These are phyloP conservation scores for Streptanthus diversifolius DNA, from an alignment of 345 rosid species.

Conservation along the genomic window DNA sequence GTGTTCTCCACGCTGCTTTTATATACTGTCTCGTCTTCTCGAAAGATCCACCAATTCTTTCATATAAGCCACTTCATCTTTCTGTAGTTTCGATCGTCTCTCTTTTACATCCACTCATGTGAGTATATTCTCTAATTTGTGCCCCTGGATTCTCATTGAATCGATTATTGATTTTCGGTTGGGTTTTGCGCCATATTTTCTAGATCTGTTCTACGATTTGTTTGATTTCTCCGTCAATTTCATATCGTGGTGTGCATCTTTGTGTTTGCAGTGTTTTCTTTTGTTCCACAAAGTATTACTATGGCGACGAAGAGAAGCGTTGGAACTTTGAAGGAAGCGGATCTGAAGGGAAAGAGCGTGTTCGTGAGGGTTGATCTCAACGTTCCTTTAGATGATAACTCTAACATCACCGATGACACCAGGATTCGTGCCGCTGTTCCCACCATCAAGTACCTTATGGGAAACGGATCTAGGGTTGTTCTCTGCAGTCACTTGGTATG, in stretches of 20 bases:
- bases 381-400: slow-evolving; percentile 89
- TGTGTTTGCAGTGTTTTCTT: background rate
- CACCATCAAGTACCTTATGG: slow-evolving; percentile 90
- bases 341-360: slow-evolving; percentile 92
- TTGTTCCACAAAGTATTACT: slow-evolving; percentile 40
- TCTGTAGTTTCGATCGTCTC: background rate
- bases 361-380: slow-evolving; percentile 92
- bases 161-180: background rate
- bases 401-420: slow-evolving; percentile 92
- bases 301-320: slow-evolving; percentile 95
- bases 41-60: slow-evolving; percentile 29
- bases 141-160: background rate
- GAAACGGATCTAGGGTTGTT: slow-evolving; percentile 86
- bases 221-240: slow-evolving; percentile 5
- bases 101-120: slow-evolving; percentile 11
- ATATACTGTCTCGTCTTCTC: slow-evolving; percentile 15
- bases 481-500: slow-evolving; percentile 94
- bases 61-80: background rate
- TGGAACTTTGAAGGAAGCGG: slow-evolving; percentile 65
- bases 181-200: background rate
- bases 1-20: slow-evolving; percentile 25
- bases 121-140: background rate
- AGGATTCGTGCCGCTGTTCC: slow-evolving; percentile 92
- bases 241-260: background rate
- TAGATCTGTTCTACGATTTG: slow-evolving; percentile 10